Evolutionary conservation across 495 filamentous ascomycete species (phyloP).

Genomic region (Xylaria telfairii): DNA sequence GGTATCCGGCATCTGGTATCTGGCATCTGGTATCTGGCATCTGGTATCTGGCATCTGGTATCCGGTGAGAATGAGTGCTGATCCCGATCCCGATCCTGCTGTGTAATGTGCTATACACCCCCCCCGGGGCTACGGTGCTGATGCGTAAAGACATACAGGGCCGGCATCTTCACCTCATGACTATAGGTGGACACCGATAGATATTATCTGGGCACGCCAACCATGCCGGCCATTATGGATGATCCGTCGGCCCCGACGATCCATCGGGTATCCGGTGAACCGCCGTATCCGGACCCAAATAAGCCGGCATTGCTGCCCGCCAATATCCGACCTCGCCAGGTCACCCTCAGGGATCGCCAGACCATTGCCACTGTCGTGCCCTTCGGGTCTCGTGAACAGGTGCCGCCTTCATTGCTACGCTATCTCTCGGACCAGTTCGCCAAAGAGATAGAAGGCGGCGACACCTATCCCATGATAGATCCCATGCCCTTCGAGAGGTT

Average conservation of each 20-base stretch:
- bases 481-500: slow-evolving; percentile 78
- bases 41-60: neutral
- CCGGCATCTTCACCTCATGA: neutral
- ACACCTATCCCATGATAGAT: slow-evolving; percentile 94
- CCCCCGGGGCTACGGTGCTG: slow-evolving; percentile 2
- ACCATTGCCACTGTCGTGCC: slow-evolving; percentile 91
- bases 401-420: slow-evolving; percentile 75
- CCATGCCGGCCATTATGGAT: slow-evolving; percentile 88
- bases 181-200: neutral
- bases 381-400: slow-evolving; percentile 73
- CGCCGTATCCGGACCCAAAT: slow-evolving; percentile 68
- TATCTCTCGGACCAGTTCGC: slow-evolving; percentile 89
- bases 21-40: too few relatives aligned
- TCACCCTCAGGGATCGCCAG: slow-evolving; percentile 87
- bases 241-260: slow-evolving; percentile 71
- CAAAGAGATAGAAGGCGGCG: slow-evolving; percentile 92
- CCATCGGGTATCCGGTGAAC: slow-evolving; percentile 65
- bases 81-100: neutral
- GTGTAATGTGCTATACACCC: neutral
- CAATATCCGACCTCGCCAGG: slow-evolving; percentile 77
- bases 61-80: neutral
- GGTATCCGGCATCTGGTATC: neutral
- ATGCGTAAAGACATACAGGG: neutral
- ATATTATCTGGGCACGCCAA: neutral
- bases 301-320: slow-evolving; percentile 70